Evolutionary conservation across 2,329 filamentous ascomycete species (phyloP).

Genomic region (Fusarium abutilonis): DNA sequence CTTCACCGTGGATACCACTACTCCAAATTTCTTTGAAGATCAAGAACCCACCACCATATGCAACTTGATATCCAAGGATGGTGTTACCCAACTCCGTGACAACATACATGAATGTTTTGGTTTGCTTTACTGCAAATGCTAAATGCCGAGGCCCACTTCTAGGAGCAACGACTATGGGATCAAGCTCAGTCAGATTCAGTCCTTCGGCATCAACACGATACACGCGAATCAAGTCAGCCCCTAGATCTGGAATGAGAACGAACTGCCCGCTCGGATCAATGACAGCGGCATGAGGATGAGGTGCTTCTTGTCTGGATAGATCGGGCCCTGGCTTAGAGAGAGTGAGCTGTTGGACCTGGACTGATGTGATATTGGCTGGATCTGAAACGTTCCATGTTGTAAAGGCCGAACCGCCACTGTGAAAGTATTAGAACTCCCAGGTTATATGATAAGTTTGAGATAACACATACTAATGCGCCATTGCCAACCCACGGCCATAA

Average conservation of each 20-base stretch:
- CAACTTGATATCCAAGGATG: slow-evolving; percentile 65
- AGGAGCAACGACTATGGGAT: slow-evolving; percentile 55
- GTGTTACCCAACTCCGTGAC: slow-evolving; percentile 69
- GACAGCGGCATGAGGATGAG: slow-evolving; percentile 72
- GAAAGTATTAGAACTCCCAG: slow-evolving; percentile 16
- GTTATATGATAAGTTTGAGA: background rate
- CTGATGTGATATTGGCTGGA: slow-evolving; percentile 48
- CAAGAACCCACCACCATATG: slow-evolving; percentile 58
- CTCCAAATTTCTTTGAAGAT: slow-evolving; percentile 58
- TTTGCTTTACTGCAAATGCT: slow-evolving; percentile 61
- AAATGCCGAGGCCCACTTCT: slow-evolving; percentile 74
- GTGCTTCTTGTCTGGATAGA: slow-evolving; percentile 61
- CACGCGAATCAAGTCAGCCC: slow-evolving; percentile 68
- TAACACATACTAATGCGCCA: slow-evolving; percentile 58
- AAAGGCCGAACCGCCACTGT: slow-evolving; percentile 54
- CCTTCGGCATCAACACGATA: slow-evolving; percentile 61
- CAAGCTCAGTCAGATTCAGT: slow-evolving; percentile 52
- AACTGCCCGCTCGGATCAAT: slow-evolving; percentile 72
- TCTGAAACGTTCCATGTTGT: slow-evolving; percentile 58
- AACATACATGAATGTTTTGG: slow-evolving; percentile 66
- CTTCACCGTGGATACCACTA: slow-evolving; percentile 60
- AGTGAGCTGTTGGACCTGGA: slow-evolving; percentile 54
- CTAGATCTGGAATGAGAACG: slow-evolving; percentile 72
- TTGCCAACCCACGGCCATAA: slow-evolving; percentile 52
- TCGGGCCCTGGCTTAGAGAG: slow-evolving; percentile 52